Evolutionary conservation across 768 basidiomycete genomes (phyloP), one percentile per base, ranked within the genome.

Genomic region (Xerocomellus amylosporus): DNA sequence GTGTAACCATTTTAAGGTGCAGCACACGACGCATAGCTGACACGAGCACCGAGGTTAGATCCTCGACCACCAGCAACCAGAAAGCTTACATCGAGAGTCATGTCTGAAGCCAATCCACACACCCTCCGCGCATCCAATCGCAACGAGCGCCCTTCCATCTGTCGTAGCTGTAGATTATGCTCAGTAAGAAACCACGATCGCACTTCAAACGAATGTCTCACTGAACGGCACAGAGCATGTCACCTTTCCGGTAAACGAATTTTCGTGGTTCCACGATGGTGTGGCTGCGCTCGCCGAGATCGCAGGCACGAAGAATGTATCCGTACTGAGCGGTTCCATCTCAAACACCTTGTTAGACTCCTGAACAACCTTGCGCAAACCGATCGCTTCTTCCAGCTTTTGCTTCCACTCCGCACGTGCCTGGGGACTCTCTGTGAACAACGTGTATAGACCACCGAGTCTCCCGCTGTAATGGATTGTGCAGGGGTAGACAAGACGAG

Each of bases 181-280:
- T 65, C 55, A 59, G 49, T 38, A 49, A 42, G 58, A 13, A 54
- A 44, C n/a, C 10, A 48, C 14, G 26, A 15, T 20, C 1, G n/a
- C n/a, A n/a, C n/a, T n/a, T n/a, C n/a, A n/a, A n/a, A n/a, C n/a
- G n/a, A n/a, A n/a, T n/a, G n/a, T n/a, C n/a, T n/a, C n/a, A n/a
- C n/a, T n/a, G n/a, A 98, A 95, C 12, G 96, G 94, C 20, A 93
- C 90, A 2, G 94, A 96, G 65, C 95, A 97, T 3, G 95, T 97
- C 39, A 97, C 95, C 67, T 86, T 91, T 17, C 91, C 91, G 1
- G 79, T 84, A 56, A 85, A 87, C 13, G 85, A 77, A 54, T 78
- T 86, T 48, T 91, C 89, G 49, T 86, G 81, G 61, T 84, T 74
- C 77, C 76, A 93, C 10, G 85, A 75, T 4, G 86, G 81, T 5